phyloP scores from a whole-genome alignment of 148 eudicot genomes.

The Mesembryanthemum crystallinum region DNA sequence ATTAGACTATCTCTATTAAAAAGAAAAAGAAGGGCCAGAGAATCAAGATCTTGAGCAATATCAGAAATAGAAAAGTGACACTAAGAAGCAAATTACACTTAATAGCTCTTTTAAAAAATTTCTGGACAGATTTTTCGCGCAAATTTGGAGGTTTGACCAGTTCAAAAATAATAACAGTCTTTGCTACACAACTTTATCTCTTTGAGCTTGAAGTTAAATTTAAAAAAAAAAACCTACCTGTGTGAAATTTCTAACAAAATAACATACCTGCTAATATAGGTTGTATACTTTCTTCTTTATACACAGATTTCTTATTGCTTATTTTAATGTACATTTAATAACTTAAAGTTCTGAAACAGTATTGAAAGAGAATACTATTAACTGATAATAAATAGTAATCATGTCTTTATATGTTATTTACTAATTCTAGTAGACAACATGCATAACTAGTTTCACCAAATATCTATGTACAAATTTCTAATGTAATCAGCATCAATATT shows the following conservation, averaged over 20 bases:
- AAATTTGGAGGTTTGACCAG: neutral
- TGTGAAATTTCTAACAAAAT: neutral
- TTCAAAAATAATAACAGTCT: neutral
- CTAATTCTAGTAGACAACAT: too few species aligned
- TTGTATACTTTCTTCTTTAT: too few species aligned
- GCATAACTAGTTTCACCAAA: too few species aligned
- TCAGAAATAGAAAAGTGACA: neutral
- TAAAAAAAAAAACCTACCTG: neutral
- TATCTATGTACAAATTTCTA: too few species aligned
- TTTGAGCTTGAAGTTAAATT: neutral
- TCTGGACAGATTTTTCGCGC: neutral
- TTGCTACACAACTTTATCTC: neutral
- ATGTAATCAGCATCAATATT: too few species aligned
- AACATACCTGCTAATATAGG: neutral
- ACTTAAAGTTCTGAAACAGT: neutral
- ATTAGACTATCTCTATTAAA: slow-evolving; percentile 12
- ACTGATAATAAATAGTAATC: too few species aligned
- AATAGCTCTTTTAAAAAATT: neutral
- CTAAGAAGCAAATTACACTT: neutral
- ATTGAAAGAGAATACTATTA: neutral
- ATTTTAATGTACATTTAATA: too few species aligned
- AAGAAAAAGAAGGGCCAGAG: slow-evolving; percentile 10
- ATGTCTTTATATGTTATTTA: too few species aligned
- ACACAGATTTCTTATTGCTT: too few species aligned
- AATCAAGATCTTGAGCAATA: neutral